Conservation (phyloP, 2,329 filamentous ascomycete species). For the Stachybotrys echinatus region DNA sequence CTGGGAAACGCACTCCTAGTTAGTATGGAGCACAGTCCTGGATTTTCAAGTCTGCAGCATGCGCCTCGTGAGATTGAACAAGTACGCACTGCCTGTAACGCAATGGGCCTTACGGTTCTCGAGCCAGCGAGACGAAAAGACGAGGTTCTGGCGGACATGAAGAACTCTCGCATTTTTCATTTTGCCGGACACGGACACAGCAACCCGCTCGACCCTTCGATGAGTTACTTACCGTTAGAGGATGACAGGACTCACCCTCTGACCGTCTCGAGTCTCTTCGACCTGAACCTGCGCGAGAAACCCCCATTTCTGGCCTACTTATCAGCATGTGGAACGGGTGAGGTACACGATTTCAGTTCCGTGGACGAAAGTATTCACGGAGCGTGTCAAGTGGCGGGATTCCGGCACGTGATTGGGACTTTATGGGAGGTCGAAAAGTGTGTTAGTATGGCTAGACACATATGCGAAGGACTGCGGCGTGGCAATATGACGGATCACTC, state of each 20-base stretch:
- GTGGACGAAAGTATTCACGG: slow-evolving; percentile 31
- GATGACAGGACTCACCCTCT: slow-evolving; percentile 4
- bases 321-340: slow-evolving; percentile 29
- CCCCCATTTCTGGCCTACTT: slow-evolving; percentile 30
- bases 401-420: not conserved
- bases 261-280: slow-evolving; percentile 8
- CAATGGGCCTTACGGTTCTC: not conserved
- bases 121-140: slow-evolving; percentile 6
- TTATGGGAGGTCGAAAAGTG: not conserved
- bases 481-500: not conserved
- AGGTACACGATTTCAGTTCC: slow-evolving; percentile 12
- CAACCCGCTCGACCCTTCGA: slow-evolving; percentile 3
- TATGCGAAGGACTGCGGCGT: not conserved
- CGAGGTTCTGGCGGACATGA: slow-evolving; percentile 17
- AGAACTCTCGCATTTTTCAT: slow-evolving; percentile 28
- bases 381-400: not conserved
- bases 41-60: slow-evolving; percentile 7
- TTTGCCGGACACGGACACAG: slow-evolving; percentile 33
- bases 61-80: slow-evolving; percentile 13
- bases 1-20: slow-evolving; percentile 15
- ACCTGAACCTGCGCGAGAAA: slow-evolving; percentile 7
- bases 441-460: not conserved
- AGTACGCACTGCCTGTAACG: slow-evolving; percentile 7
- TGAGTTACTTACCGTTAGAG: slow-evolving; percentile 8
- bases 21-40: slow-evolving; percentile 15